phyloP scores from a whole-genome alignment of 805 yeast species.

The Jamesozyma gamospora region DNA sequence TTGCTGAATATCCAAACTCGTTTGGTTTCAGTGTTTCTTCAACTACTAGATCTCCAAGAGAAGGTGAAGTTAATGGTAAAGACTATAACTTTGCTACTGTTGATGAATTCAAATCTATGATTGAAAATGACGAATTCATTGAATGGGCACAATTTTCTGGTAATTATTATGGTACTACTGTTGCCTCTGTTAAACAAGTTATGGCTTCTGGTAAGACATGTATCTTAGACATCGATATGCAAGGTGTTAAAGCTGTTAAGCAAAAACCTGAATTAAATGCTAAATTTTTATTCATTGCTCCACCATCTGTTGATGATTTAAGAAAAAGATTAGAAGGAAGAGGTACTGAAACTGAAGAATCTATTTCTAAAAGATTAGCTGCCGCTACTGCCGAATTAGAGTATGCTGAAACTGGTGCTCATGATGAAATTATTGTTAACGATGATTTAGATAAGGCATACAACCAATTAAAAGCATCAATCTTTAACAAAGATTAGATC shows the following conservation, averaged over 20 bases:
- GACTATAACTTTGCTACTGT: constrained; percentile 84
- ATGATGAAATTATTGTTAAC: constrained; percentile 79
- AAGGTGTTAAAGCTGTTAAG: constrained; percentile 92
- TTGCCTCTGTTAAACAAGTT: constrained; percentile 65
- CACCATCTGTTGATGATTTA: constrained; percentile 80
- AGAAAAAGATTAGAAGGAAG: constrained; percentile 69
- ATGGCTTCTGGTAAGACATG: constrained; percentile 59
- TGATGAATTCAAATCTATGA: constrained; percentile 67
- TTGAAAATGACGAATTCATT: constrained; percentile 66
- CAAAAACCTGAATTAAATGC: constrained; percentile 65
- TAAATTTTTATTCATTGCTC: constrained; percentile 76
- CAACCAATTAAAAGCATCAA: constrained; percentile 65
- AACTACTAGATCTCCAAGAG: constrained; percentile 82
- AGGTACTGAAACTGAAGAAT: constrained; percentile 91
- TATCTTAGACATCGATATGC: constrained; percentile 96
- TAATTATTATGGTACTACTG: constrained; percentile 91
- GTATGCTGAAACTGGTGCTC: constrained; percentile 84
- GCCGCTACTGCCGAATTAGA: constrained; percentile 88
- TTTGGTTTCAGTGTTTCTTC: constrained; percentile 91
- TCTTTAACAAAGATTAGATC: constrained; percentile 34
- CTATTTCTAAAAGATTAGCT: constrained; percentile 68
- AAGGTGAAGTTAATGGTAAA: constrained; percentile 80
- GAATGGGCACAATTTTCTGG: constrained; percentile 99
- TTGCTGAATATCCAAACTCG: constrained; percentile 78
- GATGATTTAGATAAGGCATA: constrained; percentile 89